These are phyloP conservation scores for Verbena officinalis DNA, from an alignment of 257 asterid genomes.

Conservation along the genomic window DNA sequence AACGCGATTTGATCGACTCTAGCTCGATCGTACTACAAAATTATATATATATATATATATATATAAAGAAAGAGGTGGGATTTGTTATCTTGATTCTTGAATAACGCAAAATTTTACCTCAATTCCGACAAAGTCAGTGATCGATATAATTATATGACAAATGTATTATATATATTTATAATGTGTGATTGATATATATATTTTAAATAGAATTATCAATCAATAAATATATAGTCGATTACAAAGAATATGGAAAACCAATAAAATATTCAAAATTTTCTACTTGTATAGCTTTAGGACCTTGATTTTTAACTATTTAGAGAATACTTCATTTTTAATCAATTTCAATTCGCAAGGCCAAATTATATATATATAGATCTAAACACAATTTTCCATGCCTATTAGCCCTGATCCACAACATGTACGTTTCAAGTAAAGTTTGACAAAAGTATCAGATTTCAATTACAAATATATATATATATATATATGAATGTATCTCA, in stretches of 20 bases:
- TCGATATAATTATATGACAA: too few species aligned
- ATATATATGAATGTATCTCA: conserved; percentile 17
- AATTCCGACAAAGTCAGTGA: too few species aligned
- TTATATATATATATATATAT: not conserved
- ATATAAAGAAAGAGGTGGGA: too few species aligned
- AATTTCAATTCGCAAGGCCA: not conserved
- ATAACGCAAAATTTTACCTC: too few species aligned
- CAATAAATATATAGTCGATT: too few species aligned
- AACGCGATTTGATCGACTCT: too few species aligned
- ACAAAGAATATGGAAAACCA: too few species aligned
- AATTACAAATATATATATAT: not conserved
- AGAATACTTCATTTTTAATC: not conserved
- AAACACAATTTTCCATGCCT: not conserved
- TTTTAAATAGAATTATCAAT: too few species aligned
- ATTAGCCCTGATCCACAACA: not conserved
- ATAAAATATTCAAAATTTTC: not conserved
- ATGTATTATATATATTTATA: too few species aligned
- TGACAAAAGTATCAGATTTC: conserved; percentile 1
- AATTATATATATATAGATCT: not conserved
- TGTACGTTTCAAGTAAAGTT: not conserved
- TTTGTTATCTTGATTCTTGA: too few species aligned
- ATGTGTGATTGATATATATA: too few species aligned
- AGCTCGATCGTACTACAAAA: too few species aligned
- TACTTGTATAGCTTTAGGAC: not conserved
- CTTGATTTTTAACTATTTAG: not conserved